Evolutionary conservation across 2,329 filamentous ascomycete genomes (phyloP), one percentile per base, ranked within the genome.

Genomic region (Polytolypa hystricis): DNA sequence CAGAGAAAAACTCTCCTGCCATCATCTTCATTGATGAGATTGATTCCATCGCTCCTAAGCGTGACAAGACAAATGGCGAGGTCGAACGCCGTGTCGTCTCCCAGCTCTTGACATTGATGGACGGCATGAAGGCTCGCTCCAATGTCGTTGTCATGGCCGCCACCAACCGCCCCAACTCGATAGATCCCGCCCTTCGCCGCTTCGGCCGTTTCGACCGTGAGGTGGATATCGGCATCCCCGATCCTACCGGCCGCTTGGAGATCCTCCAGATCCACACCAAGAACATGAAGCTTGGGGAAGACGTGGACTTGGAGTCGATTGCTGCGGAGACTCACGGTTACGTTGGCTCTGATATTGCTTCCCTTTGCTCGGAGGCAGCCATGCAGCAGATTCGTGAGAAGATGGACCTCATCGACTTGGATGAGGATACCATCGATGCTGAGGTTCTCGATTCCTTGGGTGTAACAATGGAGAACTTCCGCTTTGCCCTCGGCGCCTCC

Each of bases 321-420:
- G 91, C 91, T 37, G 78, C 91, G 19, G 91, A 98, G 71, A 98
- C 91, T 31, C 91, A 98, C 70, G 91, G 91, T 69, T 98, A 96
- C 54, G 91, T 98, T 48, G 91, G 91, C 71, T 96, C 91, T 20
- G 91, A 98, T 80, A 73, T 98, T 62, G 91, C 91, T 41, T 93
- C 91, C 19, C 84, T 98, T 42, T 98, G 91, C 70, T 98, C 91
- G 5, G 91, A 98, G 67, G 91, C 91, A 58, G 91, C 91, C 46
- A 98, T 98, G 91, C 91, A 98, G 65, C 91, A 98, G 69, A 98
- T 98, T 65, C 89, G 91, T 69, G 91, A 98, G 69, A 98, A 98
- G 81, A 98, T 98, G 91, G 91, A 98, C 60, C 77, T 98, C 47
- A 98, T 98, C 50, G 91, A 98, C 65, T 75, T 98, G 21, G 91